phyloP scores from a whole-genome alignment of 192 early-diverging fungal species.

The Coemansia sp. region DNA sequence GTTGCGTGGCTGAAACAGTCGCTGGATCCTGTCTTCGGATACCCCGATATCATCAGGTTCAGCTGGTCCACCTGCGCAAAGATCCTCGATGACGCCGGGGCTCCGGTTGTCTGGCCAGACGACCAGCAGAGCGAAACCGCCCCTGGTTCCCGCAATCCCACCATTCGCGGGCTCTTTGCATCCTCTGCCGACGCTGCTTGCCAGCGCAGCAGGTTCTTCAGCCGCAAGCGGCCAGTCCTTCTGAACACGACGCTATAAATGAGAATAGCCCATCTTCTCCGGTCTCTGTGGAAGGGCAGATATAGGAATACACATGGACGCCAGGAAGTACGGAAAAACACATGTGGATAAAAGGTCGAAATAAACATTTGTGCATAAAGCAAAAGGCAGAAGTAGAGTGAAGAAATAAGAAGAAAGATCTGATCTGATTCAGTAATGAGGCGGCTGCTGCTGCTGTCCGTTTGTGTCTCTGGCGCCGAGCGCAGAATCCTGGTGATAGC shows the following conservation, averaged over 20 bases:
- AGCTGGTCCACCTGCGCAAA: constrained; percentile 89
- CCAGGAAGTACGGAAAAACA: not conserved
- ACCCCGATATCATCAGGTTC: constrained; percentile 87
- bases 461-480: no score
- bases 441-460: no score
- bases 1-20: constrained; percentile 77
- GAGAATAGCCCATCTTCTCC: not conserved
- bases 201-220: constrained; percentile 44
- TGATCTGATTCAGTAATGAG: not conserved
- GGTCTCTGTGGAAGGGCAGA: not conserved
- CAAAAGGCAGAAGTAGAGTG: not conserved
- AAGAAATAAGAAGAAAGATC: not conserved
- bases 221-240: constrained; percentile 15
- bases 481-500: no score
- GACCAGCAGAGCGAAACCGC: constrained; percentile 20
- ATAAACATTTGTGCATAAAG: not conserved
- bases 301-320: not conserved
- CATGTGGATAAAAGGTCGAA: not conserved
- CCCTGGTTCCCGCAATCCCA: not conserved
- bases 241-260: constrained; percentile 24
- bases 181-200: not conserved
- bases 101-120: constrained; percentile 28
- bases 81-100: constrained; percentile 60
- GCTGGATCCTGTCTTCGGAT: constrained; percentile 89
- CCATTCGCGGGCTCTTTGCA: not conserved